Conservation (phyloP, 2,329 filamentous ascomycete species). For the Plenodomus biglobosus region DNA sequence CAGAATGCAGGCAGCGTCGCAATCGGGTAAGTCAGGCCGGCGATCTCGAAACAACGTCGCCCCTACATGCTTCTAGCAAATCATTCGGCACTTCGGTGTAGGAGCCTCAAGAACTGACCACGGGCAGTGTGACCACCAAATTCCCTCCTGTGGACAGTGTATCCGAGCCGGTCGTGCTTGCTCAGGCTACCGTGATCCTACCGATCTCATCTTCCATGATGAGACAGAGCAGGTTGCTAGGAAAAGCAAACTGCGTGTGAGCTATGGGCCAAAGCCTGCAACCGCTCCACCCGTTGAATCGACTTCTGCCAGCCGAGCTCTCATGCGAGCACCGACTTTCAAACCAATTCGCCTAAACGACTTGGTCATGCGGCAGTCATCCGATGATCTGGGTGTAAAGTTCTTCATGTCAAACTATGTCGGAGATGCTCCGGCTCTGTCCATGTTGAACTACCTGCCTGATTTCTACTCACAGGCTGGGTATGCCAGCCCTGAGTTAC, state of each 20-base stretch:
- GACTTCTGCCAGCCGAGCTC: neutral
- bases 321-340: neutral
- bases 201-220: conserved; percentile 35
- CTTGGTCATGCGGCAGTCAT: conserved; percentile 25
- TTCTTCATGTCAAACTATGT: conserved; percentile 36
- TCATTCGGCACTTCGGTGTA: too few species aligned
- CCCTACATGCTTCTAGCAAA: neutral
- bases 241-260: conserved; percentile 11
- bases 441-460: conserved; percentile 30
- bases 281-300: neutral
- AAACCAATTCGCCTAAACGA: conserved; percentile 16
- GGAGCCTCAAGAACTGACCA: conserved; percentile 1
- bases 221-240: conserved; percentile 25
- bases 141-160: conserved; percentile 31
- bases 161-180: conserved; percentile 28
- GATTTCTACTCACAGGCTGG: conserved; percentile 20
- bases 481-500: conserved; percentile 15
- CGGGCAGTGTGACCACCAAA: conserved; percentile 28
- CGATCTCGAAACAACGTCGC: neutral
- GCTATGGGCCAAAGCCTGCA: neutral
- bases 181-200: conserved; percentile 29
- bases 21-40: conserved; percentile 21
- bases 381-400: conserved; percentile 30
- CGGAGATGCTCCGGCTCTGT: conserved; percentile 19
- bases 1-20: conserved; percentile 35